These are phyloP conservation scores for Lyophyllum shimeji DNA, from an alignment of 768 basidiomycete species.

Conservation along the genomic window DNA sequence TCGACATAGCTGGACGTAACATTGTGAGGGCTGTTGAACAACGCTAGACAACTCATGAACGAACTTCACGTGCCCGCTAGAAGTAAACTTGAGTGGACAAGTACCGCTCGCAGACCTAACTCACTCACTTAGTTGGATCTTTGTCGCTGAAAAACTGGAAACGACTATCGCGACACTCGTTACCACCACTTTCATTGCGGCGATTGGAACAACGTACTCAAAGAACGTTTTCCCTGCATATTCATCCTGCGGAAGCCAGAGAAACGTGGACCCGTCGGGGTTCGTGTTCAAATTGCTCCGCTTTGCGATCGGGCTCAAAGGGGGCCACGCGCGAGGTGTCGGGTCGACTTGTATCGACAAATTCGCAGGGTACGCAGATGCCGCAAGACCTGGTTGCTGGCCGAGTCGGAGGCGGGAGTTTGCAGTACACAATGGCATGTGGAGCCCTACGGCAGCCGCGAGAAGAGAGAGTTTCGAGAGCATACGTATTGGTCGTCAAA, in stretches of 20 bases:
- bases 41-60: neutral
- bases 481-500: constrained; percentile 7
- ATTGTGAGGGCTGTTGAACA: constrained; percentile 12
- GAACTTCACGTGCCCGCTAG: constrained; percentile 71
- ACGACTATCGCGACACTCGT: constrained; percentile 34
- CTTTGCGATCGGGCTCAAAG: constrained; percentile 13
- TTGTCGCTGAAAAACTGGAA: constrained; percentile 57
- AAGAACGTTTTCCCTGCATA: constrained; percentile 70
- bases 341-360: neutral
- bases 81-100: constrained; percentile 14
- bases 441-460: constrained; percentile 4
- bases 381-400: neutral
- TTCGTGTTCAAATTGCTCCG: constrained; percentile 36
- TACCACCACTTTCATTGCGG: neutral
- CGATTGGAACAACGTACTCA: constrained; percentile 45
- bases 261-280: constrained; percentile 46
- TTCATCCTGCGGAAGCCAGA: constrained; percentile 70
- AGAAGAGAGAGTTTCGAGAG: constrained; percentile 1
- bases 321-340: constrained; percentile 1
- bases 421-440: neutral
- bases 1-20: constrained; percentile 56
- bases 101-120: constrained; percentile 7
- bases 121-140: constrained; percentile 69
- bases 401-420: constrained; percentile 13
- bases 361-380: neutral